These are phyloP conservation scores for Carallia brachiata DNA, from an alignment of 345 rosid genomes.

Conservation along the genomic window DNA sequence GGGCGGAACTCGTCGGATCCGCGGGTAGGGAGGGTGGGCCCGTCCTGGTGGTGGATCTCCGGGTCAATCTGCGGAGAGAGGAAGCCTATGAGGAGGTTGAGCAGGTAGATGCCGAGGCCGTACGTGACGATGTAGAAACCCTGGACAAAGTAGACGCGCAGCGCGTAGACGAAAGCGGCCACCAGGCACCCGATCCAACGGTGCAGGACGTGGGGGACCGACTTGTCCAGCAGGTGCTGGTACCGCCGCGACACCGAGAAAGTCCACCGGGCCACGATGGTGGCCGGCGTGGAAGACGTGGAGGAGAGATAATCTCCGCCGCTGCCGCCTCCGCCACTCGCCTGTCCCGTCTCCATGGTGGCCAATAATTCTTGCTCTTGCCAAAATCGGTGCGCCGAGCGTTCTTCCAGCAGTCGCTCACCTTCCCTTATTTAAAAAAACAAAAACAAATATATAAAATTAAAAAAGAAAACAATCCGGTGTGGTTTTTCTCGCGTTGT, in stretches of 20 bases:
- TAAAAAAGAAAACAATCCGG: too few relatives aligned
- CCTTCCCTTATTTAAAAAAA: too few relatives aligned
- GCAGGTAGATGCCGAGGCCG: conserved; percentile 83
- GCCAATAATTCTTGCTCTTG: not conserved
- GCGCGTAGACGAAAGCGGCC: conserved; percentile 48
- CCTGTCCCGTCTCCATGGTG: conserved; percentile 39
- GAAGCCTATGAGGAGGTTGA: conserved; percentile 81
- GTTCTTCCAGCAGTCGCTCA: too few relatives aligned
- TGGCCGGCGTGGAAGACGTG: conserved; percentile 37
- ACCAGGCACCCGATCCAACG: conserved; percentile 63
- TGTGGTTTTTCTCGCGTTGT: too few relatives aligned
- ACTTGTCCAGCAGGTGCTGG: conserved; percentile 31
- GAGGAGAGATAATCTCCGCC: conserved; percentile 32
- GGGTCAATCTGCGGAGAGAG: conserved; percentile 95
- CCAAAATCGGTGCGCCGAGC: too few relatives aligned
- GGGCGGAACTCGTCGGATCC: conserved; percentile 94
- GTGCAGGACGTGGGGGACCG: conserved; percentile 25
- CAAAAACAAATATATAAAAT: too few relatives aligned
- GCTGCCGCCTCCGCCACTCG: conserved; percentile 28
- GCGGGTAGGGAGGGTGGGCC: conserved; percentile 76
- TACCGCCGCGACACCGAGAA: conserved; percentile 28
- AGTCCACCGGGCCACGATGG: conserved; percentile 42
- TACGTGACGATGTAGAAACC: conserved; percentile 92
- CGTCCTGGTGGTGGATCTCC: conserved; percentile 44
- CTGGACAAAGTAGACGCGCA: conserved; percentile 75